Base-by-base conservation (phyloP, 345 rosid species). In the Gossypium turneri region DNA sequence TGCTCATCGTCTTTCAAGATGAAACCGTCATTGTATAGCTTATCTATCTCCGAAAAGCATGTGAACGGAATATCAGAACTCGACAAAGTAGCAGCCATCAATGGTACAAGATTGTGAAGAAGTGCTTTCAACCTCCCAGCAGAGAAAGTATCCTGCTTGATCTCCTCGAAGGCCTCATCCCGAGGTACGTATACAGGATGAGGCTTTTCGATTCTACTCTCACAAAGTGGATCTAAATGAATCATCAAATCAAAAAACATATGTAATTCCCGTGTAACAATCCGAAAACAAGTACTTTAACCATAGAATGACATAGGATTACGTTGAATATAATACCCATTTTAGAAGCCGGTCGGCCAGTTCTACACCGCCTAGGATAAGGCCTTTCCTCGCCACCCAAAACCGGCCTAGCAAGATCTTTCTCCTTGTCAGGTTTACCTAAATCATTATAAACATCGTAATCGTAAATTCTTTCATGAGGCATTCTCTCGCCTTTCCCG, bases 161-260 rank as follows among this genome's bases (percentile, higher is more conserved):
- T 87, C 82, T 94, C 98, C 83, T 91, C 99, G n/a, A 95, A 95
- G 27, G 86, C 88, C 83, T 95, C 99, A 43, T 92, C 98, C 25
- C 98, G 83, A 29, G 98, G 99, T 43, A 95, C 98, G 61, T 92
- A 95, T 9, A 92, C 91, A 3, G 94, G 93, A 53, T 86, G 89
- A 24, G 94, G 92, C 83, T 93, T 92, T 59, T 89, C 96, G 1
- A 91, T 86, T 84, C 96, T 85, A 78, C 88, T 89, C 85, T 95
- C 98, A 58, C 68, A 86, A 4, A 61, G 86, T 9, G 86, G 89
- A 77, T 91, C 99, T 92, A 68, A 60, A 56, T 51, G 34, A 53
- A 74, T 56, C 47, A 52, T 29, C 61, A n/a, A 52, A 52, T 29
- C 9, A n/a, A 4, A 7, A 34, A 17, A 16, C 55, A 70, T n/a